Base-by-base conservation (phyloP, 192 early-diverging fungal genomes). In the Hyaloraphidium curvatum region DNA sequence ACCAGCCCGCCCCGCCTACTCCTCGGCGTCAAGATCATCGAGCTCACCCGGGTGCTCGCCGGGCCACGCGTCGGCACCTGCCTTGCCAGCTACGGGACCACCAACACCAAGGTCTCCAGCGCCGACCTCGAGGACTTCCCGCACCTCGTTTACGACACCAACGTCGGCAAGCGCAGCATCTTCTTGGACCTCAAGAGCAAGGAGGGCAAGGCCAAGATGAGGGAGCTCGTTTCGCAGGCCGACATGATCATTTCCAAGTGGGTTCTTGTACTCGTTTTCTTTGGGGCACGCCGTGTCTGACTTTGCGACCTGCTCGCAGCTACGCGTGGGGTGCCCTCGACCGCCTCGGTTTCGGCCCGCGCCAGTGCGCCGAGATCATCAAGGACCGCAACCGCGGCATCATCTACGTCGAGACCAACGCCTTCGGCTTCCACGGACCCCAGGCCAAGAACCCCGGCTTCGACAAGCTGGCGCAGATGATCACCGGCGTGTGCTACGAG, bases 111-210 rank as follows among this genome's bases (percentile, higher is more conserved):
- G 7, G 11, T 48, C 9, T 48, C 43, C 7, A 22, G 17, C 23
- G 7, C 5, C 5, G 17, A 48, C 17, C 43, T 48, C 23, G 43
- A 48, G 25, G 43, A 48, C 43, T 9, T 9, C 43, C 14, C 14
- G 43, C 5, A 9, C 7, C 17, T 48, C 14, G 43, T 25, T 25
- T 22, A 22, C 17, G 14, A 25, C 25, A 14, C 25, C 43, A 48
- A 48, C 25, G 43, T 48, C 11, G 43, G 43, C 7, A 48, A 48
- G 43, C 11, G 43, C 11, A 48, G 43, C 43, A 25, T 48, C 14
- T 48, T 22, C 43, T 48, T 48, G 43, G 43, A 48, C 25, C 43
- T 48, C 43, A 48, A 48, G 43, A 48, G 43, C 25, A 25, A 48
- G 19, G 43, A 48, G 23, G 43, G 43, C 11, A 48, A 48, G 43